Evolutionary conservation across 1,284 basidiomycete genomes (phyloP).

Genomic region (Erythrobasidium hasegawianum): DNA sequence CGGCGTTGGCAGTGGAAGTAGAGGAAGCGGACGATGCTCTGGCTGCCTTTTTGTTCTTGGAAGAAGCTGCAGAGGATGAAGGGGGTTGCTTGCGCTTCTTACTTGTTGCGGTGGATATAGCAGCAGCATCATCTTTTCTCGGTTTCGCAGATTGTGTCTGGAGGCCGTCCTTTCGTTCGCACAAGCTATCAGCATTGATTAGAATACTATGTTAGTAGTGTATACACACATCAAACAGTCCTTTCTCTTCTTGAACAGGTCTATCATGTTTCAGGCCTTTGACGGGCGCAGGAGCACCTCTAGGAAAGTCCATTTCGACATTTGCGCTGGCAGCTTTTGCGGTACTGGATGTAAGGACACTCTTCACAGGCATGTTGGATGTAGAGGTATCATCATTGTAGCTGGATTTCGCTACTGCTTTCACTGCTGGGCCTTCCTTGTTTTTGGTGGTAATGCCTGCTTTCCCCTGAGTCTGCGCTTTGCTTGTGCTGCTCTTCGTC

Average conservation of each 20-base stretch:
- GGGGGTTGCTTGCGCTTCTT: not conserved
- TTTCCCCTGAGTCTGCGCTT: no score
- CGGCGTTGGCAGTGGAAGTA: conserved; percentile 42
- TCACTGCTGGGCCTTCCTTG: not conserved
- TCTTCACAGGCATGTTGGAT: not conserved
- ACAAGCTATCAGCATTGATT: no score
- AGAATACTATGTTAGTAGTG: not conserved
- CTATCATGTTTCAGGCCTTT: conserved; percentile 19
- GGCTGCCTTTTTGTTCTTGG: not conserved
- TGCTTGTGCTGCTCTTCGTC: no score
- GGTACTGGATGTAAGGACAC: not conserved
- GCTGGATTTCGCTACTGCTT: not conserved
- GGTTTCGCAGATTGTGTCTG: not conserved
- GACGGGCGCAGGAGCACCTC: conserved; percentile 24
- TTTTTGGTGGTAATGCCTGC: not conserved
- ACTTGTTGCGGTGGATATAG: not conserved
- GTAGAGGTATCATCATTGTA: not conserved
- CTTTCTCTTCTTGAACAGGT: conserved; percentile 10
- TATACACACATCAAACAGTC: conserved; percentile 21
- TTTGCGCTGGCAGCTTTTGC: not conserved
- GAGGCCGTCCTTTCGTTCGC: not conserved
- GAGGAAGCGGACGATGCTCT: conserved; percentile 9
- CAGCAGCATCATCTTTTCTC: no score
- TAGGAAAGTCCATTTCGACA: conserved; percentile 30
- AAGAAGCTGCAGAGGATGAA: not conserved